A percentile compares a stretch with the other conserved stretches of the same genome.
phyloP scores from a whole-genome alignment of 164 flowering plant species.

The Dillenia turbinata region DNA sequence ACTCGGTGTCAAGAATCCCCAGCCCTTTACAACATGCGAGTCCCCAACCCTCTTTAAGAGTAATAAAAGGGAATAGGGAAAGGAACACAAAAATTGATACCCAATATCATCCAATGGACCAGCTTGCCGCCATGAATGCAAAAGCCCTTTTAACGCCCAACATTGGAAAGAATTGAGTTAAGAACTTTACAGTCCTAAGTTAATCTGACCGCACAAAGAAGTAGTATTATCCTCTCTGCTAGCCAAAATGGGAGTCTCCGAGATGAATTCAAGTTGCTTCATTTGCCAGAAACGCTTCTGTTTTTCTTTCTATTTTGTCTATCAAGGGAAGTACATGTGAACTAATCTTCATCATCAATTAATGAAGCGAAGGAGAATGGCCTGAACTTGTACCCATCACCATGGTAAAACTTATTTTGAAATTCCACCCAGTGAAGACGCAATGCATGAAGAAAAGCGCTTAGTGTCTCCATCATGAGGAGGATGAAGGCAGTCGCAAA shows the following conservation, averaged over 20 bases:
- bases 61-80: too few relatives aligned
- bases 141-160: conserved; percentile 7
- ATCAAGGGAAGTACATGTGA: conserved; percentile 1
- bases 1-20: too few relatives aligned
- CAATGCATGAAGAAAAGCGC: conserved; percentile 91
- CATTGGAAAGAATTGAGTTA: conserved; percentile 6
- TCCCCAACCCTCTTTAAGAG: too few relatives aligned
- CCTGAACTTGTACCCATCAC: conserved; percentile 88
- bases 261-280: conserved; percentile 2
- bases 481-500: conserved; percentile 85
- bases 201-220: conserved; percentile 3
- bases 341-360: conserved; percentile 65
- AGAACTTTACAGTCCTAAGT: conserved; percentile 1
- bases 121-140: too few relatives aligned
- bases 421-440: conserved; percentile 98
- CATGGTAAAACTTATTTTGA: conserved; percentile 79
- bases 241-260: background rate
- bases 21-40: too few relatives aligned
- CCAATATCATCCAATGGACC: too few relatives aligned
- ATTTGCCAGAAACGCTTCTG: background rate
- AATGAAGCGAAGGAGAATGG: conserved; percentile 77
- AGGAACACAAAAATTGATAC: too few relatives aligned
- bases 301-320: conserved; percentile 5
- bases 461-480: conserved; percentile 92
- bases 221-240: conserved; percentile 3